Percentiles rank a stretch among this genome's conserved stretches.
Evolutionary conservation across 2,329 filamentous ascomycete genomes (phyloP).

Genomic region (Venturia pyrina): DNA sequence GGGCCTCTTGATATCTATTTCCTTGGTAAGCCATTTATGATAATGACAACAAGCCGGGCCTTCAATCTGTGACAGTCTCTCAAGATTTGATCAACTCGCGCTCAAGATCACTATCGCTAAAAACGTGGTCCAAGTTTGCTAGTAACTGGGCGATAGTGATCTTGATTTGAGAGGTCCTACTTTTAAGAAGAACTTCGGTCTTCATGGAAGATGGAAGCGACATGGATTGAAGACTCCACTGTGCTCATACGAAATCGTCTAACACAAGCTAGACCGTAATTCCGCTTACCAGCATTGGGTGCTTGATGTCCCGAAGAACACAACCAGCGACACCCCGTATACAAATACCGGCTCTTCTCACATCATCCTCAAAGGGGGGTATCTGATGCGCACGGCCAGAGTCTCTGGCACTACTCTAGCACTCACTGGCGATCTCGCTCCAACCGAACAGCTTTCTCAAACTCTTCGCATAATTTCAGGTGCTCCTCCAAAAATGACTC

Average conservation of each 20-base stretch:
- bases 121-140: not conserved
- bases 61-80: not conserved
- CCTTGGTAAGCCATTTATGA: constrained; percentile 31
- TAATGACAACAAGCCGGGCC: not conserved
- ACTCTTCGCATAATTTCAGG: constrained; percentile 58
- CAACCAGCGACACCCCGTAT: constrained; percentile 19
- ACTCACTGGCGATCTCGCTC: constrained; percentile 62
- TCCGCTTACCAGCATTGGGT: constrained; percentile 62
- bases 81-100: not conserved
- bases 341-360: not conserved
- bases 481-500: constrained; percentile 40
- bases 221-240: not conserved
- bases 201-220: not conserved
- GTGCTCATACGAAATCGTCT: not conserved
- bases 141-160: not conserved
- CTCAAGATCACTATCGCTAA: not conserved
- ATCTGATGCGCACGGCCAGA: constrained; percentile 52
- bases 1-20: constrained; percentile 45
- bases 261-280: constrained; percentile 41
- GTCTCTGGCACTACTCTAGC: constrained; percentile 45
- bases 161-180: not conserved
- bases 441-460: constrained; percentile 38
- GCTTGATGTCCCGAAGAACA: constrained; percentile 37
- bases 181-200: not conserved
- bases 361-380: constrained; percentile 54